Conservation (phyloP, 208 protist species). For the Crithidia sp. region DNA sequence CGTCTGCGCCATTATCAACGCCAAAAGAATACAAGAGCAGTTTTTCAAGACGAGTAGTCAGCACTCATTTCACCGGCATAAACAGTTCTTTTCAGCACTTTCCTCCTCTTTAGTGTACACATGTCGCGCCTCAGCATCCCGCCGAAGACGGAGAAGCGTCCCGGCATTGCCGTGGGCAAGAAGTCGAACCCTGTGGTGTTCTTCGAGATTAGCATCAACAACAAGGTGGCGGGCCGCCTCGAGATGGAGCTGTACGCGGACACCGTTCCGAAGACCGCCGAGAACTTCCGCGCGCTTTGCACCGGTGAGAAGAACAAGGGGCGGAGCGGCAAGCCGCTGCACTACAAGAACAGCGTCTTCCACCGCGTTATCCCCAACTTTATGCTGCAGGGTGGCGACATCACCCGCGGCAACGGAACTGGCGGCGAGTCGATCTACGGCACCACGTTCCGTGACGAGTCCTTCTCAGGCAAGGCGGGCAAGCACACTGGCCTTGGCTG, state of each 20-base stretch:
- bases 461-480: conserved; percentile 95
- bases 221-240: conserved; percentile 77
- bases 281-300: conserved; percentile 94
- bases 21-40: too few relatives aligned
- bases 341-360: conserved; percentile 97
- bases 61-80: too few relatives aligned
- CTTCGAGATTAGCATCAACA: conserved; percentile 84
- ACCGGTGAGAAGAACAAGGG: conserved; percentile 92
- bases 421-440: conserved; percentile 99
- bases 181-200: conserved; percentile 87
- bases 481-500: conserved; percentile 90
- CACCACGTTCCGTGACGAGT: conserved; percentile 96
- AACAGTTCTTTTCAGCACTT: not conserved
- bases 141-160: conserved; percentile 45
- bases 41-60: too few relatives aligned
- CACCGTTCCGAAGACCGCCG: conserved; percentile 91
- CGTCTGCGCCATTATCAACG: too few relatives aligned
- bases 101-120: not conserved
- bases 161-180: conserved; percentile 32
- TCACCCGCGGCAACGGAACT: conserved; percentile 96
- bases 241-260: conserved; percentile 94
- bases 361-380: conserved; percentile 97
- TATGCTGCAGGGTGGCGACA: conserved; percentile 98
- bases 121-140: conserved; percentile 72
- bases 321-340: conserved; percentile 92